Evolutionary conservation across 2,329 filamentous ascomycete genomes (phyloP).

Genomic region (Penicillium sp.): DNA sequence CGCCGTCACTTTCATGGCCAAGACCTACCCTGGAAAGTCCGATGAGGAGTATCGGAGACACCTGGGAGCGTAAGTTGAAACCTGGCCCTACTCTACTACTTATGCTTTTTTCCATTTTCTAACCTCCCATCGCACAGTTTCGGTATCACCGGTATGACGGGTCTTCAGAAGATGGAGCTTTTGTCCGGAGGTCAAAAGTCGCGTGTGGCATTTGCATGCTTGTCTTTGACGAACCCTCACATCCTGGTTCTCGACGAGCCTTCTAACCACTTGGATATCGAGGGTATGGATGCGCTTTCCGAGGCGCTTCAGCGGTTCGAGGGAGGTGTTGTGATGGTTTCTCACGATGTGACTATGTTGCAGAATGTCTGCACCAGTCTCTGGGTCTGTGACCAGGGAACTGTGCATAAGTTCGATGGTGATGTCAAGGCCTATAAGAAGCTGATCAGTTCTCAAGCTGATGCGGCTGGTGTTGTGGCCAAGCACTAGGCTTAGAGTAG

Average conservation of each 20-base stretch:
- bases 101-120: background rate
- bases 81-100: too few relatives aligned
- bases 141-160: conserved; percentile 87
- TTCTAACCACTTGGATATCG: conserved; percentile 98
- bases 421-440: conserved; percentile 98
- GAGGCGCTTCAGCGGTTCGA: conserved; percentile 83
- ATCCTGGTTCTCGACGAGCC: conserved; percentile 98
- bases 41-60: conserved; percentile 97
- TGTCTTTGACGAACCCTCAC: conserved; percentile 91
- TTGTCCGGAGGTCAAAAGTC: conserved; percentile 98
- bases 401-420: conserved; percentile 93
- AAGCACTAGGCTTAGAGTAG: conserved; percentile 32
- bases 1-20: conserved; percentile 95
- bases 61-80: conserved; percentile 77
- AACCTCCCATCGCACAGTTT: conserved; percentile 46
- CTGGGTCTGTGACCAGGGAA: conserved; percentile 95
- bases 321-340: conserved; percentile 97
- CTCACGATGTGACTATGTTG: conserved; percentile 98
- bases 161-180: conserved; percentile 91
- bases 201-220: conserved; percentile 95
- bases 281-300: conserved; percentile 95
- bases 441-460: conserved; percentile 86
- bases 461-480: conserved; percentile 76
- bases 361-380: conserved; percentile 92
- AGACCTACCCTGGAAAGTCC: conserved; percentile 83